Evolutionary conservation across 139 green algal genomes (phyloP), one percentile per base, ranked within the genome.

Genomic region (Volvox africanus): DNA sequence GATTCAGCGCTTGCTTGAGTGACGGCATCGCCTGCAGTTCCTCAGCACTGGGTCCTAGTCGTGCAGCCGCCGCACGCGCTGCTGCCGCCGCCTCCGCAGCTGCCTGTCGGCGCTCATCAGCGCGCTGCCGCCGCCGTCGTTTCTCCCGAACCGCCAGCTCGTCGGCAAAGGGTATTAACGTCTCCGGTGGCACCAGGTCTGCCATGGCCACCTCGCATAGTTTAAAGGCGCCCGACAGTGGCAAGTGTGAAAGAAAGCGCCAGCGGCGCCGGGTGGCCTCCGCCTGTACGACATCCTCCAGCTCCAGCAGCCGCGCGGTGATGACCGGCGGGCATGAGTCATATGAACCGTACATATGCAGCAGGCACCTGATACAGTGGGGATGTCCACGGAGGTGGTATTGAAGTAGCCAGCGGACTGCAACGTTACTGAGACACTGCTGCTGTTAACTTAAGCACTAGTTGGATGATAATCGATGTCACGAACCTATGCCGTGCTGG

Each of bases 241-340:
- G 97, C 19, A 98, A 92, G 89, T 98, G 96, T 1, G 86, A 82
- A 44, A 98, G 89, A 76, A 93, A 93, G 82, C 95, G 94, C 89
- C 94, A 94, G 86, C 92, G 93, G 61, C 93, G 93, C 24, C 87
- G 87, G 1, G 24, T 68, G 22, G 75, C 81, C 33, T 85, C 89
- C 30, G 82, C 89, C 89, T 96, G 93, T 30, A 92, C 87, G 33
- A 96, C 87, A 17, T 94, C 87, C 88, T 98, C 97, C 87, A 98
- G 17, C 89, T 98, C 96, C 55, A 98, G 26, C 50, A 98, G 87
- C 76, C 75, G 89, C 0, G 92, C 96, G 13, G 80, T 86, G 55
- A 98, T 81, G 21, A 82, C 89, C 30, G 88, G 71, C 6, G 96
- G 96, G 82, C 94, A 97, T n/a, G 86, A 50, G 1, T 89, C 89